Conservation (phyloP, 1,284 basidiomycete species). For the Microbotryum silenes-acaulis region DNA sequence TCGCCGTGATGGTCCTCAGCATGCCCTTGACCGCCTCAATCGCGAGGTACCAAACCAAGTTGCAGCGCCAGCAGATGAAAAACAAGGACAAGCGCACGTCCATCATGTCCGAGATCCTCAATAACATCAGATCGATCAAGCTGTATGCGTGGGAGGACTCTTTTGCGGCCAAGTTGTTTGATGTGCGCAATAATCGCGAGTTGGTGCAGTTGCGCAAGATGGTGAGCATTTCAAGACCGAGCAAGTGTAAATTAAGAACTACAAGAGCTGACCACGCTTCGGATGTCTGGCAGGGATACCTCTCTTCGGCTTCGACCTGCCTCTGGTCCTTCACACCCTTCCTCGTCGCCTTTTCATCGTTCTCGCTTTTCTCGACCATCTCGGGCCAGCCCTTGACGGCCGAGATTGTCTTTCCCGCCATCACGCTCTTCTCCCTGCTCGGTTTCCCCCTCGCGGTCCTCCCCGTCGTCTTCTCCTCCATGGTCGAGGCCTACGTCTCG, state of each 20-base stretch:
- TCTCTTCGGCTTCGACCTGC: slow-evolving; percentile 31
- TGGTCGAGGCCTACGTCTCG: slow-evolving; percentile 80
- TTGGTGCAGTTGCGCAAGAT: slow-evolving; percentile 72
- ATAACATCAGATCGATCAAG: slow-evolving; percentile 76
- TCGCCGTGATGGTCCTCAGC: slow-evolving; percentile 68
- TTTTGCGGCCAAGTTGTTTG: slow-evolving; percentile 63
- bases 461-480: slow-evolving; percentile 51
- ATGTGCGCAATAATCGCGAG: slow-evolving; percentile 78
- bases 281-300: slow-evolving; percentile 42
- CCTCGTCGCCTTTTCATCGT: slow-evolving; percentile 79
- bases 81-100: slow-evolving; percentile 55
- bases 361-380: slow-evolving; percentile 67
- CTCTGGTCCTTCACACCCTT: slow-evolving; percentile 43
- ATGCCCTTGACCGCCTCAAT: slow-evolving; percentile 69
- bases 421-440: slow-evolving; percentile 84
- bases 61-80: slow-evolving; percentile 86
- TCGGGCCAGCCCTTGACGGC: slow-evolving; percentile 69
- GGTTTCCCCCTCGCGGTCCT: slow-evolving; percentile 66
- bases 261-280: slow-evolving; percentile 41
- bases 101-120: slow-evolving; percentile 60
- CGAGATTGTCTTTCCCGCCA: slow-evolving; percentile 88
- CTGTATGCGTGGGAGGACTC: slow-evolving; percentile 67
- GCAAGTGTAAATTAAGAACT: no score
- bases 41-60: slow-evolving; percentile 62
- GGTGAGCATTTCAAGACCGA: slow-evolving; percentile 41